Evolutionary conservation across 371 early-diverging fungal species (phyloP).

Genomic region (Capillidium rhysosporum): DNA sequence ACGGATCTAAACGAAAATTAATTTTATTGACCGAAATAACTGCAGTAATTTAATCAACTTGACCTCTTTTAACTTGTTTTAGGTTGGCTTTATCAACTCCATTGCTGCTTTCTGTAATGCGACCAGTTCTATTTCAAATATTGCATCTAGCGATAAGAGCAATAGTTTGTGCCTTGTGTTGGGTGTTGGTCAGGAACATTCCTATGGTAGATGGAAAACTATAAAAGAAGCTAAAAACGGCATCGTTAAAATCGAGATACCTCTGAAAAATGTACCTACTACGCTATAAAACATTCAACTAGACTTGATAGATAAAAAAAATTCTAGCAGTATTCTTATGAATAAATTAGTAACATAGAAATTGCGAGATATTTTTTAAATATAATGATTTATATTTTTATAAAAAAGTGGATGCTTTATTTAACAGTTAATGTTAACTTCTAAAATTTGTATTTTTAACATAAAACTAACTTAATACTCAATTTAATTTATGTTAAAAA

Average conservation of each 20-base stretch:
- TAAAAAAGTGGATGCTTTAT: too few species aligned
- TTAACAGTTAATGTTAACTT: too few species aligned
- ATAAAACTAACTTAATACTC: too few species aligned
- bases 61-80: neutral
- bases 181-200: conserved; percentile 79
- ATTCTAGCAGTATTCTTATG: too few species aligned
- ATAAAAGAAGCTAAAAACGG: conserved; percentile 46
- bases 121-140: neutral
- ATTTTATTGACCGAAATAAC: conserved; percentile 14
- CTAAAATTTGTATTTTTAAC: too few species aligned
- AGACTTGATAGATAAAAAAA: too few species aligned
- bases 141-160: neutral
- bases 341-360: too few species aligned
- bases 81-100: conserved; percentile 18
- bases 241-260: neutral
- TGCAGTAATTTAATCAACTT: neutral
- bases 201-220: conserved; percentile 78
- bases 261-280: neutral
- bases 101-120: conserved; percentile 11
- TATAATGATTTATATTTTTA: too few species aligned
- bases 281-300: neutral
- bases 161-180: conserved; percentile 46
- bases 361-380: too few species aligned
- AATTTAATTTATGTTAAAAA: too few species aligned
- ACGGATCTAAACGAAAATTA: conserved; percentile 41